Conservation (phyloP, 2,329 filamentous ascomycete species). For the Dothistroma septosporum region DNA sequence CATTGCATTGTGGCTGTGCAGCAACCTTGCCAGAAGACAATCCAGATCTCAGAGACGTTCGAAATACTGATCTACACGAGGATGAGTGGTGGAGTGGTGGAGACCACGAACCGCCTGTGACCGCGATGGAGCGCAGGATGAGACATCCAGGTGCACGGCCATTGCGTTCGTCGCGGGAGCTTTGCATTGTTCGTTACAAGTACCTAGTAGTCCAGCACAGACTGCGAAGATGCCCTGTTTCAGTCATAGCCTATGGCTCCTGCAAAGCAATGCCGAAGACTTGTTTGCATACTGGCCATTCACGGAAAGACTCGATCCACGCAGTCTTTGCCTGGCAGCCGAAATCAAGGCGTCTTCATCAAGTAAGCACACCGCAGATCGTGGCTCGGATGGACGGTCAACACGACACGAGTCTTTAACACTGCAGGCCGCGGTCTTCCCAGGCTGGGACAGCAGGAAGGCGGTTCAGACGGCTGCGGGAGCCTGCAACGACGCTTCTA, state of each 20-base stretch:
- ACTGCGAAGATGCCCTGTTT: not conserved
- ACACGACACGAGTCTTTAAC: not conserved
- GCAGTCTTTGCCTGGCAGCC: not conserved
- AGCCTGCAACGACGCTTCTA: too few relatives aligned
- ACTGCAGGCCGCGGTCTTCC: too few relatives aligned
- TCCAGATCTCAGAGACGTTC: not conserved
- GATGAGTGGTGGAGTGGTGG: not conserved
- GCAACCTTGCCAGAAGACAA: not conserved
- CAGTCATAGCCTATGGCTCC: not conserved
- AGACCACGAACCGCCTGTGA: not conserved
- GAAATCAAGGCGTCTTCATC: not conserved
- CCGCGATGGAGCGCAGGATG: not conserved
- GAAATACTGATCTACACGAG: not conserved
- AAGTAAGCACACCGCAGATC: not conserved
- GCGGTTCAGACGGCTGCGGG: too few relatives aligned
- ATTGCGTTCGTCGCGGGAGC: not conserved
- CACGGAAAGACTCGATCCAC: not conserved
- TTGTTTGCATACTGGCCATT: not conserved
- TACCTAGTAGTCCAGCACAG: not conserved
- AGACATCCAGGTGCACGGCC: not conserved
- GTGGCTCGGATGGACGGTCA: not conserved
- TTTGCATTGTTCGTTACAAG: not conserved
- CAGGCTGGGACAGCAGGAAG: too few relatives aligned
- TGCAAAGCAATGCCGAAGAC: not conserved
- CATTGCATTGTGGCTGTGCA: constrained; percentile 3